Evolutionary conservation across 2,329 filamentous ascomycete species (phyloP), one percentile per base, ranked within the genome.

Genomic region (Pyrenochaeta sp.): DNA sequence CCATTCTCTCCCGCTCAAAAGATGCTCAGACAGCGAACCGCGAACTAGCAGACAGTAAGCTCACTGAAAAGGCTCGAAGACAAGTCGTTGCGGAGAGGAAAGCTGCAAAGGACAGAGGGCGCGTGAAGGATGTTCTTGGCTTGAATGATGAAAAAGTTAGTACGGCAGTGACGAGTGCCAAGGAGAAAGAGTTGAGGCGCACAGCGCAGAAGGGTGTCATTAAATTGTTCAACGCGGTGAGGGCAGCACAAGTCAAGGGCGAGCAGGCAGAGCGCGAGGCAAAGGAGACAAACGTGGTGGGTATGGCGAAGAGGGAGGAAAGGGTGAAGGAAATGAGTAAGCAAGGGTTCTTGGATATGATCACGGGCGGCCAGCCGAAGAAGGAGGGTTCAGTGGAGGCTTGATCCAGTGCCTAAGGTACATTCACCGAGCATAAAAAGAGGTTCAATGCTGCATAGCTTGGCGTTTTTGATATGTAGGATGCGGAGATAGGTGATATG

Each of bases 301-400:
- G 94, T 1, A 88, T 92, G 72, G 86, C 85, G 61, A 88, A 91
- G 77, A 87, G 92, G 65, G 90, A 96, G 79, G 92, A 96, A 79
- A 93, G 90, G 81, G 85, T 96, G 51, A 95, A 92, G 65, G 93
- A 98, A 83, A 95, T 99, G 89, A 96, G 91, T 77, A 96, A 96
- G 82, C 91, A 97, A 81, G 93, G 94, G 0, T 99, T 98, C 80
- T 79, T 99, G 77, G 94, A 98, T 61, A 80, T 98, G 77, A 97
- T 99, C 75, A 84, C 83, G 42, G 83, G 84, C 13, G 82, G 86
- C 73, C 78, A 84, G 65, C 77, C 85, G 80, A 75, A 79, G 72
- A 74, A 73, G 60, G 72, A 72, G 56, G 66, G 57, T 6, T 57
- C 54, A 24, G 64, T 60, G 1, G 59, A 64, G 34, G 61, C 56